Base-by-base conservation (phyloP, 768 basidiomycete species). In the Suillus ampliporus region DNA sequence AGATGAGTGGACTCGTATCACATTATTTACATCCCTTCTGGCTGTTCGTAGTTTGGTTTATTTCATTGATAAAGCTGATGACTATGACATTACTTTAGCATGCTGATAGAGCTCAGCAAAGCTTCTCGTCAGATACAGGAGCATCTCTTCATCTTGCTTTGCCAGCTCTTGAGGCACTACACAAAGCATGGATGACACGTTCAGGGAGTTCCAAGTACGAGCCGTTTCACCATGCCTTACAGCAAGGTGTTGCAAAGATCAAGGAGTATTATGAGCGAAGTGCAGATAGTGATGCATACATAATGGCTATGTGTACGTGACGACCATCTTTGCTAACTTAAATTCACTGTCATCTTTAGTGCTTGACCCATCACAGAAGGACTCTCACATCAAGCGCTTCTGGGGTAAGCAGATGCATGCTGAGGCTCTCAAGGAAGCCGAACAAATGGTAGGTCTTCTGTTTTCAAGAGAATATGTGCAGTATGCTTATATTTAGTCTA, bases 71-170 rank as follows among this genome's bases (percentile, higher is more conserved):
- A 17, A 37, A 37, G 6, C 57, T 61, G 15, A 52, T 57, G n/a
- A n/a, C n/a, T n/a, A n/a, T n/a, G n/a, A n/a, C 61, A 14, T 57
- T 19, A 31, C 9, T 47, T 46, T 57, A 77, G 75, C 61, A 67
- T 60, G 71, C 75, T 17, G 72, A 76, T 48, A 28, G 65, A 13
- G 68, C 72, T 17, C 76, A 78, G 48, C 76, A 78, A 17, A 58
- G 61, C 1, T 77, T 76, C 58, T 77, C 76, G 5, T 69, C 71
- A 0, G 73, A 76, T 31, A 23, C 40, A 14, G 56, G 59, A 5
- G 66, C 75, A 1, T 66, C 62, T 2, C 62, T 77, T 1, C 72
- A 76, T 6, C 31, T 31, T 31, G 31, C 31, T 31, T 31, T 31
- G 31, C 31, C 31, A 31, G 31, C 31, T 31, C 31, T 31, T 6